Percentiles rank a stretch among this genome's conserved stretches.
Evolutionary conservation across 2,329 filamentous ascomycete species (phyloP).

Genomic region (Diaporthe velutina): DNA sequence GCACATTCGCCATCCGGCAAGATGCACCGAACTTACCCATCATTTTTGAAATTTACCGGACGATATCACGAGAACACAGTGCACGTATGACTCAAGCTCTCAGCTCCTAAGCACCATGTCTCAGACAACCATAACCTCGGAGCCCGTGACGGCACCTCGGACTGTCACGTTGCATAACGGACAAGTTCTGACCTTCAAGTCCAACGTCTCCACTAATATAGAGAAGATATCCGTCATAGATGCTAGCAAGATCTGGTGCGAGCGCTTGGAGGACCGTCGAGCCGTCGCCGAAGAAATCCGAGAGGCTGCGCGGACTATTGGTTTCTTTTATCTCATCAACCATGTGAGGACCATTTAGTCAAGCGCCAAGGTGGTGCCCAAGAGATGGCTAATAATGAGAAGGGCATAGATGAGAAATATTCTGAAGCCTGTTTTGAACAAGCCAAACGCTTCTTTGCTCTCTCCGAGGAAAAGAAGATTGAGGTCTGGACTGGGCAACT

Average conservation of each 20-base stretch:
- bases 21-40: neutral
- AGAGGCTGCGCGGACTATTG: constrained; percentile 54
- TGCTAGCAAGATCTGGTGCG: constrained; percentile 54
- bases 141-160: neutral
- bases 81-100: neutral
- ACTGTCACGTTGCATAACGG: constrained; percentile 45
- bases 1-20: neutral
- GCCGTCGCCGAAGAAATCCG: constrained; percentile 55
- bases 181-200: constrained; percentile 43
- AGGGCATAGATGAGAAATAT: constrained; percentile 48
- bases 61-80: neutral
- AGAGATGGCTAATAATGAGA: constrained; percentile 32
- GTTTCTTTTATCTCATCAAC: constrained; percentile 59
- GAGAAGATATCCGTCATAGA: constrained; percentile 59
- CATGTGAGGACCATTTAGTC: constrained; percentile 43
- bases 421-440: constrained; percentile 51
- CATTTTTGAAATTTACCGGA: too few relatives aligned
- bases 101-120: constrained; percentile 35
- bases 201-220: constrained; percentile 43
- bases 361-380: neutral
- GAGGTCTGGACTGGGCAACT: constrained; percentile 58
- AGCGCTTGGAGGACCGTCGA: constrained; percentile 50
- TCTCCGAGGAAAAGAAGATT: constrained; percentile 59
- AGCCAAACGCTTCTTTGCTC: constrained; percentile 56
- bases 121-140: constrained; percentile 25